These are phyloP conservation scores for Penicillium polonicum DNA, from an alignment of 2,329 filamentous ascomycete genomes.

Conservation along the genomic window DNA sequence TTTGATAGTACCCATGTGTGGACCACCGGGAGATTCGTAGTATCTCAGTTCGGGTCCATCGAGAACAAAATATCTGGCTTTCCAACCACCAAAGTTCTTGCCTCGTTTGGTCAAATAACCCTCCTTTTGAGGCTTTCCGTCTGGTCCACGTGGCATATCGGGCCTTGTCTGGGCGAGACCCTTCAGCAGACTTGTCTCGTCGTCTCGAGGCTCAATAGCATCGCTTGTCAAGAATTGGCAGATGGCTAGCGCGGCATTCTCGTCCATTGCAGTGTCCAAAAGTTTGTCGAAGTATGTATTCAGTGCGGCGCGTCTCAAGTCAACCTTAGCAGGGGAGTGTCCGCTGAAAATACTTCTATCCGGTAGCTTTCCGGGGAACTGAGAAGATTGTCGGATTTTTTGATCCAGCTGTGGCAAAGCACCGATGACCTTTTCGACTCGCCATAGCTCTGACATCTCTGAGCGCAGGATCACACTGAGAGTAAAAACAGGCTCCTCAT, in stretches of 20 bases:
- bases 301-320: constrained; percentile 76
- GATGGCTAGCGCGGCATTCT: constrained; percentile 71
- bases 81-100: constrained; percentile 99
- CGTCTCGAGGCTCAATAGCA: constrained; percentile 55
- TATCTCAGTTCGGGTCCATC: constrained; percentile 77
- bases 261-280: constrained; percentile 78
- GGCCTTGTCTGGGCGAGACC: constrained; percentile 33
- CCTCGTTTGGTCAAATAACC: constrained; percentile 95
- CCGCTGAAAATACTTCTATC: constrained; percentile 85
- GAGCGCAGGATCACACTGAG: constrained; percentile 79
- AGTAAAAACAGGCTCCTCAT: constrained; percentile 93
- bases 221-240: constrained; percentile 81
- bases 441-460: constrained; percentile 70
- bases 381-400: constrained; percentile 70
- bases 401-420: constrained; percentile 81
- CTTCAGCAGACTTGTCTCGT: constrained; percentile 53
- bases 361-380: constrained; percentile 73
- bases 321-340: constrained; percentile 89
- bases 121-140: constrained; percentile 70
- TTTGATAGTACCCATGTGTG: constrained; percentile 91
- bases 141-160: constrained; percentile 51
- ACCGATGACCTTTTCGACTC: constrained; percentile 85
- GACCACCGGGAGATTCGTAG: constrained; percentile 85
- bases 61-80: constrained; percentile 72
- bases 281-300: constrained; percentile 84